Evolutionary conservation across 2,329 filamentous ascomycete genomes (phyloP), one percentile per base, ranked within the genome.

Genomic region (Ascomycota sp.): DNA sequence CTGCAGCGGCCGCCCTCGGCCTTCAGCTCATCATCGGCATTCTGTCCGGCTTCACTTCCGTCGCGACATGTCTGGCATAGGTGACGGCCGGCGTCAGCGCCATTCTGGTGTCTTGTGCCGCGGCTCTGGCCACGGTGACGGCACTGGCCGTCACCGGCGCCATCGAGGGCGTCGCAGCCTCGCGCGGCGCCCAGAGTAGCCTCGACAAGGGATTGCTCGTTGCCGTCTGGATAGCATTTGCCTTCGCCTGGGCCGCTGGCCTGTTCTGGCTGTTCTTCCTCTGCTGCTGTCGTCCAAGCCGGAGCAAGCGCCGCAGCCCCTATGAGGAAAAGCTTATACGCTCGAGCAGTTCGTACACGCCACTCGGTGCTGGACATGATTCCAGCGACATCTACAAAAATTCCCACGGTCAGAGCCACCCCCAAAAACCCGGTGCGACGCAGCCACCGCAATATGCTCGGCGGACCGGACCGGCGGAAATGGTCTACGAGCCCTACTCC

Each of bases 211-310:
- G 61, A 34, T 86, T 78, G 57, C 70, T 89, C 32, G 64, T 64
- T 23, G 56, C 72, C 13, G 69, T 77, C 42, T 94, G 85, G 81
- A 61, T 95, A 35, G 75, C 74, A 26, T 75, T 75, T 24, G 78
- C 69, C 20, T 83, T 91, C 47, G 75, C 76, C 36, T 48, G 89
- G 22, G 79, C 53, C 25, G 75, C 77, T 7, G 70, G 69, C 38
- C 55, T 93, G 47, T 94, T 95, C 75, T 95, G 89, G 86, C 58
- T 85, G 46, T 70, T 91, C 51, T 81, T 74, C 52, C 68, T 78
- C 44, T 95, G 86, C 75, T 95, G 85, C 70, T 93, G 85, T n/a
- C n/a, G n/a, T n/a, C n/a, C 41, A 80, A 81, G 42, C 52, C 52
- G 10, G 52, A 55, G 33, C 37, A 36, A n/a, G n/a, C n/a, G n/a